Percentiles rank a stretch among this genome's conserved stretches.
Conservation (phyloP, 495 filamentous ascomycete genomes). For the Cercophora sp. region DNA sequence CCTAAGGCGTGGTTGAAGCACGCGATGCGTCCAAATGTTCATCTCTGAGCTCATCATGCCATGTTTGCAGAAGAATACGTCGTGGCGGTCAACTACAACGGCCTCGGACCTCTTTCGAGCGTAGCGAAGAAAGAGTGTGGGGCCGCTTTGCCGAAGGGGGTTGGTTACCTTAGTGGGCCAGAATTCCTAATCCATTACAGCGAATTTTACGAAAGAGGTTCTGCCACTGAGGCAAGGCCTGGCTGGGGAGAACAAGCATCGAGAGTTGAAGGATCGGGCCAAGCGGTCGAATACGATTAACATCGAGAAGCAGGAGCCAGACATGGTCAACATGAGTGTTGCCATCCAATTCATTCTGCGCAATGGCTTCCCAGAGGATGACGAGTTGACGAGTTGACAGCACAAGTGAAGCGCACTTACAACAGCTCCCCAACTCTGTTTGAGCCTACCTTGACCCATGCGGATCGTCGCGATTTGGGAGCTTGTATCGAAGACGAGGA, state of each 20-base stretch:
- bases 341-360: not conserved
- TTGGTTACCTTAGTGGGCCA: too few relatives aligned
- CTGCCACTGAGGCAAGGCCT: too few relatives aligned
- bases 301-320: not conserved
- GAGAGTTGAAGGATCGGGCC: not conserved
- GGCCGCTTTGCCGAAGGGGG: too few relatives aligned
- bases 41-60: not conserved
- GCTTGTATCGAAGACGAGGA: not conserved
- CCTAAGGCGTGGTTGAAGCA: too few relatives aligned
- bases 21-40: not conserved
- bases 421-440: not conserved
- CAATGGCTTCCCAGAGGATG: not conserved
- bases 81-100: not conserved
- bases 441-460: not conserved
- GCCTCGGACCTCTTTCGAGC: too few relatives aligned
- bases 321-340: not conserved
- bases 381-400: not conserved
- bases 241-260: not conserved
- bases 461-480: not conserved
- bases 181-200: too few relatives aligned
- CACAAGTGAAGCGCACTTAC: not conserved
- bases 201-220: too few relatives aligned
- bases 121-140: too few relatives aligned
- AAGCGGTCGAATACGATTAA: not conserved
- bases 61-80: not conserved